phyloP scores from a whole-genome alignment of 805 yeast species.

The Candida orba region DNA sequence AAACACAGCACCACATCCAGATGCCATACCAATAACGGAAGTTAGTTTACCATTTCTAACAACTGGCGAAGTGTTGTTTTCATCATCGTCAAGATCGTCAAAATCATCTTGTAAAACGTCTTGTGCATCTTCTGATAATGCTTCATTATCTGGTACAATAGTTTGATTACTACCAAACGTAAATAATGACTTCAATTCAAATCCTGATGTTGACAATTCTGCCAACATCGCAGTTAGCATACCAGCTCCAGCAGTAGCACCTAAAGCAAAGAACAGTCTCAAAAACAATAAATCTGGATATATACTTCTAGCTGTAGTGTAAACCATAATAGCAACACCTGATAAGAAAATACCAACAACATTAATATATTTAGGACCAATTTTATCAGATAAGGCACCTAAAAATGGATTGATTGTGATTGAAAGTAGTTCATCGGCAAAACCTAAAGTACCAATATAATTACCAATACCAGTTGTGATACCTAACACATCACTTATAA shows the following conservation, averaged over 20 bases:
- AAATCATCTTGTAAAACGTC: constrained; percentile 3
- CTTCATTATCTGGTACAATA: constrained; percentile 3
- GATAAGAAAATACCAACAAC: constrained; percentile 40
- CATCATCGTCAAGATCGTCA: constrained; percentile 7
- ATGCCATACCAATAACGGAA: constrained; percentile 52
- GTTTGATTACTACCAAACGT: constrained; percentile 8
- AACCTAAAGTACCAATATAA: constrained; percentile 42
- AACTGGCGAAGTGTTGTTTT: constrained; percentile 11
- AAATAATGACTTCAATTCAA: constrained; percentile 21
- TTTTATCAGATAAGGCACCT: constrained; percentile 56
- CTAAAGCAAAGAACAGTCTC: constrained; percentile 53
- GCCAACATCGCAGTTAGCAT: constrained; percentile 56
- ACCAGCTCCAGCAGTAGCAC: constrained; percentile 46
- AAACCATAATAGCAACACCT: constrained; percentile 41
- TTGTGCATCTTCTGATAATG: not conserved
- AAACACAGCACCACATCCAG: constrained; percentile 64
- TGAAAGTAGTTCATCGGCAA: constrained; percentile 53
- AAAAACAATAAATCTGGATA: constrained; percentile 44
- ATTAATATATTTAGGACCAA: constrained; percentile 52
- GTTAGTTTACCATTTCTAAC: constrained; percentile 46
- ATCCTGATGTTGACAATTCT: constrained; percentile 44
- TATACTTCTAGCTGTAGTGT: constrained; percentile 38
- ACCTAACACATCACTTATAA: constrained; percentile 31
- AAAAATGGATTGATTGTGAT: constrained; percentile 50
- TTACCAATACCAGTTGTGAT: constrained; percentile 31